Evolutionary conservation across 495 filamentous ascomycete species (phyloP).

Genomic region (Pyrenula massariospora): DNA sequence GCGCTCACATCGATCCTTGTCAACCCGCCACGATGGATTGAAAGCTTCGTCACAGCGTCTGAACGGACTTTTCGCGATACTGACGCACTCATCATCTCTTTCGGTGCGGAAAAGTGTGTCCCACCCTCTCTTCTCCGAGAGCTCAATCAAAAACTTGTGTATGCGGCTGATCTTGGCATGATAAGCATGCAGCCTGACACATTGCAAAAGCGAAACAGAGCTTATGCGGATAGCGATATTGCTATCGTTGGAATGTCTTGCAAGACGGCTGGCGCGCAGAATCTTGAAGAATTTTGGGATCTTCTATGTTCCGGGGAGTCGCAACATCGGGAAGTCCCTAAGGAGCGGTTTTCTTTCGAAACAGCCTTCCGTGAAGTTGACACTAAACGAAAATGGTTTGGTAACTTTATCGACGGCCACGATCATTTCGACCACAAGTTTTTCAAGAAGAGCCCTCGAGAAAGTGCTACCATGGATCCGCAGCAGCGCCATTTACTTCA

Average conservation of each 20-base stretch:
- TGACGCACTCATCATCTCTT: constrained; percentile 18
- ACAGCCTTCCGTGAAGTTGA: constrained; percentile 19
- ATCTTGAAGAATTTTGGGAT: constrained; percentile 32
- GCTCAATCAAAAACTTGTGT: constrained; percentile 11
- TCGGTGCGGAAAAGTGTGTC: constrained; percentile 29
- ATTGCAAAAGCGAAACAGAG: background rate
- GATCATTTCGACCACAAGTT: constrained; percentile 21
- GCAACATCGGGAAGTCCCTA: constrained; percentile 25
- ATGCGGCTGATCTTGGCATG: constrained; percentile 12
- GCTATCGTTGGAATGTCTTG: constrained; percentile 42
- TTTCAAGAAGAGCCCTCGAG: constrained; percentile 33
- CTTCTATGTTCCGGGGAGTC: constrained; percentile 27
- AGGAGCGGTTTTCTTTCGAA: constrained; percentile 23
- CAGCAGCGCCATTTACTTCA: constrained; percentile 28
- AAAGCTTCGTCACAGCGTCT: constrained; percentile 14
- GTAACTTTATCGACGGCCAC: constrained; percentile 29
- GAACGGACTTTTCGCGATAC: constrained; percentile 4
- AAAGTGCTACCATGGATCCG: constrained; percentile 19
- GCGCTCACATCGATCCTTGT: constrained; percentile 27
- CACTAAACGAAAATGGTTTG: constrained; percentile 26
- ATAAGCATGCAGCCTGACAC: background rate
- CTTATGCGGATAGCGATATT: constrained; percentile 21
- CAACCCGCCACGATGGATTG: constrained; percentile 29
- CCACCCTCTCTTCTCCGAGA: constrained; percentile 20
- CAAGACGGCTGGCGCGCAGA: constrained; percentile 34